Evolutionary conservation across 2,329 filamentous ascomycete genomes (phyloP).

Genomic region (Calonectria henricotiae): DNA sequence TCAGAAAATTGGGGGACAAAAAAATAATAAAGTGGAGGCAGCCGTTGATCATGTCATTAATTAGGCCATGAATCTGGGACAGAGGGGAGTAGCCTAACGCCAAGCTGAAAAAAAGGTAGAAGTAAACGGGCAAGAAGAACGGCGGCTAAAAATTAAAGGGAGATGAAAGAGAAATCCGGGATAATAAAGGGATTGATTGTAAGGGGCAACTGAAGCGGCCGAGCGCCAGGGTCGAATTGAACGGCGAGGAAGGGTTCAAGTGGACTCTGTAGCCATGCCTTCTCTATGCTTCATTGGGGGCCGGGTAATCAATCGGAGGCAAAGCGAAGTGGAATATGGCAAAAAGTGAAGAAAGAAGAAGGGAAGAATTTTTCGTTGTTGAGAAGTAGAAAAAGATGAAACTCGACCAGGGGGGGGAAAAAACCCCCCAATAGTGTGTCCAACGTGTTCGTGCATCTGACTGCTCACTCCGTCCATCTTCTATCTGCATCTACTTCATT

Average conservation of each 20-base stretch:
- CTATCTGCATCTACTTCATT: slow-evolving; percentile 10
- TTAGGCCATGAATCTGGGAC: slow-evolving; percentile 21
- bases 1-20: slow-evolving; percentile 19
- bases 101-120: slow-evolving; percentile 1
- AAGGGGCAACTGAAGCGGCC: background rate
- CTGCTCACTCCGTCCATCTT: slow-evolving; percentile 13
- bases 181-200: slow-evolving; percentile 3
- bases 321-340: slow-evolving; percentile 11
- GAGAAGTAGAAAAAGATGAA: background rate
- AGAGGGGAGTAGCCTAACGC: slow-evolving; percentile 7
- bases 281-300: slow-evolving; percentile 24
- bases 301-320: slow-evolving; percentile 30
- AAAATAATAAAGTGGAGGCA: slow-evolving; percentile 20
- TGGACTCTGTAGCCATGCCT: slow-evolving; percentile 15
- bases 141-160: background rate
- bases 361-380: background rate
- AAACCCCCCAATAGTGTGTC: background rate
- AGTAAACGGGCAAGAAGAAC: slow-evolving; percentile 8
- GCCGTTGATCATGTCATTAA: slow-evolving; percentile 24
- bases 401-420: background rate
- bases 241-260: slow-evolving; percentile 4
- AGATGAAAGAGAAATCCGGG: slow-evolving; percentile 9
- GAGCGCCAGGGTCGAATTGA: slow-evolving; percentile 12
- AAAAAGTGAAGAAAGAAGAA: slow-evolving; percentile 4
- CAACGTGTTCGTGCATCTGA: slow-evolving; percentile 27